Base-by-base conservation (phyloP, 441 rosid genomes). In the Populus hybrid region DNA sequence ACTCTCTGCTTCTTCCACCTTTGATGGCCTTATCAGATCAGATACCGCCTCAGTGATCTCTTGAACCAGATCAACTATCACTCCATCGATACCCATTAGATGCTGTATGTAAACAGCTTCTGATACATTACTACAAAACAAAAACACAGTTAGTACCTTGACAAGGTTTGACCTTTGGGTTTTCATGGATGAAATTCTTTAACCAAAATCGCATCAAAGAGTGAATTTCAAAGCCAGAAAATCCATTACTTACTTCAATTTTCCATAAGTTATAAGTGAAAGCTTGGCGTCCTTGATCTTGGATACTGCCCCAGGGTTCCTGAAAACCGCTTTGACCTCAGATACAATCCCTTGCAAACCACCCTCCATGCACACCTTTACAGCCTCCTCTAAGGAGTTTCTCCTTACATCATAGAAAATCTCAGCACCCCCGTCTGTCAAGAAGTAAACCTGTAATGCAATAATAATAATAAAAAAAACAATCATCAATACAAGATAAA, bases 101-200 rank as follows among this genome's bases (percentile, higher is more conserved):
- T 93, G 83, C 78, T 95, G 98, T 93, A 93, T 85, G 86, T 89
- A 91, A 50, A 93, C 98, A 0, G 96, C 96, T 86, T 95, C 99
- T 0, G 89, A 72, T 6, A 95, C 96, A 70, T 95, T 95, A 77
- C 95, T 89, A 88, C 80, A 80, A 23, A 46, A 42, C 24, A 4
- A 10, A 10, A 38, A 70, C 14, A 73, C 10, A 23, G 16, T 46
- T 6, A 74, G 77, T 24, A 38, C 21, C 69, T 30, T 72, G 32
- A 9, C 36, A 38, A 1, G 18, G 24, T 36, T 23, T 21, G 73
- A 35, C 28, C 42, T 69, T 69, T 10, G 46, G 36, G 6, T 32
- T 9, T 20, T 20, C 42, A 18, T 23, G 14, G 63, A 20, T 57
- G 64, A 0, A 57, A 57, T 57, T 61, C 9, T 6, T 61, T 9